Evolutionary conservation across 2,329 filamentous ascomycete genomes (phyloP).

Genomic region (Fusarium concolor): DNA sequence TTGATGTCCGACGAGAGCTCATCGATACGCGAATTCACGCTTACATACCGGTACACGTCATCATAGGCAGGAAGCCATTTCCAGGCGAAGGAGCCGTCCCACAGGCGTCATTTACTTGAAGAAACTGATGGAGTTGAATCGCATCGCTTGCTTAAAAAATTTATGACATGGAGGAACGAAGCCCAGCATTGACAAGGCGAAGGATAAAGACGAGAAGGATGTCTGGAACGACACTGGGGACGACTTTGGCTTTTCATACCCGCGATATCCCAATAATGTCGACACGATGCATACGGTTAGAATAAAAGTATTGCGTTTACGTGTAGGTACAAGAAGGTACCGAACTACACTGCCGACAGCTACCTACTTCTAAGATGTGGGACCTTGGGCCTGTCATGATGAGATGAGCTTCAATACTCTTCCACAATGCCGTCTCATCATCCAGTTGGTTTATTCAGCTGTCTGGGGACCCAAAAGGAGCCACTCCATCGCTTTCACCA

Average conservation of each 20-base stretch:
- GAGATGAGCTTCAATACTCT: background rate
- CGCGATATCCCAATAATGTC: slow-evolving; percentile 44
- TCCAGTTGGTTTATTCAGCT: background rate
- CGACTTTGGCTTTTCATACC: slow-evolving; percentile 31
- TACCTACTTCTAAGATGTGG: background rate
- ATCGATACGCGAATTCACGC: slow-evolving; percentile 60
- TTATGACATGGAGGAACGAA: background rate
- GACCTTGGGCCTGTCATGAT: background rate
- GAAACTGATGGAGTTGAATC: background rate
- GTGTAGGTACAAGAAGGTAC: background rate
- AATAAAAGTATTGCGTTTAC: slow-evolving; percentile 29
- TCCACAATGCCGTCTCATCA: background rate
- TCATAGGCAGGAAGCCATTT: slow-evolving; percentile 63
- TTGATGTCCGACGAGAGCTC: slow-evolving; percentile 62
- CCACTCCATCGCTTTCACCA: background rate
- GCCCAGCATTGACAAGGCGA: background rate
- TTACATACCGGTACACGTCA: slow-evolving; percentile 62
- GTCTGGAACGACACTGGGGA: slow-evolving; percentile 10
- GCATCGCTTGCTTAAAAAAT: background rate
- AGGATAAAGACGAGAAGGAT: slow-evolving; percentile 5
- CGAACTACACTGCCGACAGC: background rate
- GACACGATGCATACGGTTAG: slow-evolving; percentile 42
- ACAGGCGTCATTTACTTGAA: slow-evolving; percentile 23
- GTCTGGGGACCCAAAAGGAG: background rate
- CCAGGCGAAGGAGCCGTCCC: slow-evolving; percentile 46